Evolutionary conservation across 805 yeast genomes (phyloP), one percentile per base, ranked within the genome.

Genomic region (Wickerhamiella hasegawae): DNA sequence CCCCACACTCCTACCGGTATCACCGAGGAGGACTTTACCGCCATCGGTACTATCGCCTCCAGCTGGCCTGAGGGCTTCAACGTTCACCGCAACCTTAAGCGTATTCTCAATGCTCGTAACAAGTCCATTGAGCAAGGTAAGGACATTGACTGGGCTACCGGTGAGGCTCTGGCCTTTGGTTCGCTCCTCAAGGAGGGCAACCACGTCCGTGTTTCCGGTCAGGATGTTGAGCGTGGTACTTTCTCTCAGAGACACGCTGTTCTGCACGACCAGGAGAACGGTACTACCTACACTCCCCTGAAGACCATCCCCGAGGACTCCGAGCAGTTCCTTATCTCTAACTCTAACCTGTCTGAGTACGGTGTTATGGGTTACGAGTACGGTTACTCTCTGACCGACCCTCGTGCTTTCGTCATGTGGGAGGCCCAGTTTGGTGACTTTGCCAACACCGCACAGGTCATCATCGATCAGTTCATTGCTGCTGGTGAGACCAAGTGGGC

Each of bases 341-440:
- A 90, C 73, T 90, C 98, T 5, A 84, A 96, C 10, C 70, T 90
- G 52, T 85, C 96, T 29, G 99, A 90, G 67, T 90, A 85, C 60
- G 99, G 99, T 73, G 96, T 83, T 39, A 78, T 90, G 87, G 97
- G 98, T 49, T 90, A 82, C 59, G 99, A 90, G 66, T 90, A 90
- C 58, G 99, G 99, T 65, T 90, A 90, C 69, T 87, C 97, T 5
- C 69, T 90, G 62, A 82, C 95, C 42, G 81, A 93, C 34, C 99
- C 99, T 48, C 96, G 90, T 55, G 90, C 95, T 37, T 72, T 82
- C 40, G 96, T 87, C 35, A 77, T 79, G 67, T 90, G 99, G 99
- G 99, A 90, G 66, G 98, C 97, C 39, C 99, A 90, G 68, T 90
- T 90, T 52, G 99, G 99, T 73, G 99, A 90, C 66, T 90, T 90